phyloP scores from a whole-genome alignment of 306 rosid genomes.

The Corylus americana region DNA sequence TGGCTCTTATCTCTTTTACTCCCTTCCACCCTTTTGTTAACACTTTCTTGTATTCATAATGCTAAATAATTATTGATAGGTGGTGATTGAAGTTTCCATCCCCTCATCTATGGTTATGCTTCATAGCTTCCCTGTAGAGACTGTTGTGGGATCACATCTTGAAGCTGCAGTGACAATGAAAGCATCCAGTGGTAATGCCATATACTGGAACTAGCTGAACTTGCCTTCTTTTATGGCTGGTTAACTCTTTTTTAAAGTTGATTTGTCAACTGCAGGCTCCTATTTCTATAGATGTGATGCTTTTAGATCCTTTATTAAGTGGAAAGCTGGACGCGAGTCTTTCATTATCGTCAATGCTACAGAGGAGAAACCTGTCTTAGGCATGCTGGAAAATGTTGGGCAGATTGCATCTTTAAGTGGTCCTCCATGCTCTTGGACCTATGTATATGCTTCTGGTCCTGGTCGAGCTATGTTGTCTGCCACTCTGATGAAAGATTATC shows the following conservation, averaged over 20 bases:
- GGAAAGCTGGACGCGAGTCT: slow-evolving; percentile 81
- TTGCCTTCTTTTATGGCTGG: slow-evolving; percentile 19
- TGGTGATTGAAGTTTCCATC: slow-evolving; percentile 72
- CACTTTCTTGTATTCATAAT: slow-evolving; percentile 13
- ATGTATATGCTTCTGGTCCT: slow-evolving; percentile 69
- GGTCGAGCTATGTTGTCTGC: slow-evolving; percentile 81
- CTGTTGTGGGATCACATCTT: slow-evolving; percentile 84
- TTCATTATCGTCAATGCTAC: slow-evolving; percentile 70
- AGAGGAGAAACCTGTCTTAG: slow-evolving; percentile 47
- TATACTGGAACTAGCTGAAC: slow-evolving; percentile 17
- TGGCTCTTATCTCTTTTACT: slow-evolving; percentile 22
- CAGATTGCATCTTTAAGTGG: slow-evolving; percentile 44
- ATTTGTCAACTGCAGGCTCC: slow-evolving; percentile 61
- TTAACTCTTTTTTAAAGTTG: slow-evolving; percentile 28
- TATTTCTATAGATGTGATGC: slow-evolving; percentile 80
- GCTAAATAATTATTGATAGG: slow-evolving; percentile 43
- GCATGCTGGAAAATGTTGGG: slow-evolving; percentile 39
- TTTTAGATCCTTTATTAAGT: slow-evolving; percentile 68
- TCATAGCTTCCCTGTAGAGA: slow-evolving; percentile 77
- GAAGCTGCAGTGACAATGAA: slow-evolving; percentile 90
- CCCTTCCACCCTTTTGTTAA: neutral
- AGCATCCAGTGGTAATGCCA: slow-evolving; percentile 67
- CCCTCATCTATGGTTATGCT: slow-evolving; percentile 85
- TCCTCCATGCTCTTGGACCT: slow-evolving; percentile 76
- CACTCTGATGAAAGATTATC: slow-evolving; percentile 61